Evolutionary conservation across 2,329 filamentous ascomycete genomes (phyloP), one percentile per base, ranked within the genome.

Genomic region (Penicillium sp.): DNA sequence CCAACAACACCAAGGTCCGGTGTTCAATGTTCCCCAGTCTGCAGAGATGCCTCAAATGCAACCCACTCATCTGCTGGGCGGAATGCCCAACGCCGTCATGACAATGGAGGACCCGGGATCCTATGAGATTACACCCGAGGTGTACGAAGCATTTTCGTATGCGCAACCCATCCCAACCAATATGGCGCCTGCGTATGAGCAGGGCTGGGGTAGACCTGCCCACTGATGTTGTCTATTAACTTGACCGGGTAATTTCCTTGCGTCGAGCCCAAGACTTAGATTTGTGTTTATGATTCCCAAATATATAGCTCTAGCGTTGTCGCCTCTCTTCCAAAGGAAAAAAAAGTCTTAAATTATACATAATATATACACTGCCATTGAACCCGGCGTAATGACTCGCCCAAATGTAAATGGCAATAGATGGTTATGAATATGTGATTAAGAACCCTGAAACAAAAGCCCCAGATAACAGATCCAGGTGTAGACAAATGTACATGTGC

Each of bases 61-160:
- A 1, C 47, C 68, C 1, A 66, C 68, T 7, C 67, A 73, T 54
- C 49, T 70, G 13, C 46, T 71, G 7, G 67, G 69, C 29, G 69
- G 69, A 5, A 68, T 72, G 59, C 64, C 71, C 4, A 67, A 71
- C 9, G 64, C 71, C 8, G 65, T 70, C 18, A 72, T 77, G 53
- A 69, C 72, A n/a, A 63, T 73, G 13, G 70, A 77, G 36, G 67
- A 69, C 22, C 67, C 73, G 1, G 63, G 65, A 3, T 62, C 69
- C n/a, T 75, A 75, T 43, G 72, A 77, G 43, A 75, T 77, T 10
- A 74, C 75, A 2, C 71, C 75, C 1, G 75, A 78, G 55, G 71
- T 77, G 8, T 76, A 76, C 24, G 75, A 77, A 53, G 75, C 75
- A 9, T 77, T 78, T 54, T 77, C 74, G 4, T 76, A 74, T 55